phyloP scores from a whole-genome alignment of 305 asterid genomes.

The Solanum hybrid region DNA sequence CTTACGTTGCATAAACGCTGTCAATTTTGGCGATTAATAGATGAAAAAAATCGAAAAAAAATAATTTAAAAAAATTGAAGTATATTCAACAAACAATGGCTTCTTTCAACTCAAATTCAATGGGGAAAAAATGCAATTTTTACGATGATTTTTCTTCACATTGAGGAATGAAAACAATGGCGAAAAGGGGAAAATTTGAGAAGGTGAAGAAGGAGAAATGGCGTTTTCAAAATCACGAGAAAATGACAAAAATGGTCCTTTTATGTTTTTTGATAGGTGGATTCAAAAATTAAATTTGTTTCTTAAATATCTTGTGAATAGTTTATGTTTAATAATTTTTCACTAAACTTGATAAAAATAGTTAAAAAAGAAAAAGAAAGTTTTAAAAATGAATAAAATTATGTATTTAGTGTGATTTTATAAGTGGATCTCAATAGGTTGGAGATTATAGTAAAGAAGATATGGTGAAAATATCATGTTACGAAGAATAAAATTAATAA shows the following conservation, averaged over 20 bases:
- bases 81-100: neutral
- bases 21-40: neutral
- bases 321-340: neutral
- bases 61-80: neutral
- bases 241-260: neutral
- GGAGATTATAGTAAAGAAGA: neutral
- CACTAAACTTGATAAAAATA: neutral
- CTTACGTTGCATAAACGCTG: neutral
- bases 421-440: neutral
- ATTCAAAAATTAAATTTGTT: neutral
- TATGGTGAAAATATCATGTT: neutral
- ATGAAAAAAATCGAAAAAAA: neutral
- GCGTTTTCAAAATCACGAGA: slow-evolving; percentile 38
- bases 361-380: neutral
- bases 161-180: neutral
- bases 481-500: neutral
- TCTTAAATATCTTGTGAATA: neutral
- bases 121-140: neutral
- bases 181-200: neutral
- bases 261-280: neutral
- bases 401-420: neutral
- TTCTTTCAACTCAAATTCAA: neutral
- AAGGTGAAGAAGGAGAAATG: slow-evolving; percentile 13
- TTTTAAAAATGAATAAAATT: too few species aligned
- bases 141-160: neutral